These are phyloP conservation scores for Candida methanosorbosa DNA, from an alignment of 805 yeast genomes.

Conservation along the genomic window DNA sequence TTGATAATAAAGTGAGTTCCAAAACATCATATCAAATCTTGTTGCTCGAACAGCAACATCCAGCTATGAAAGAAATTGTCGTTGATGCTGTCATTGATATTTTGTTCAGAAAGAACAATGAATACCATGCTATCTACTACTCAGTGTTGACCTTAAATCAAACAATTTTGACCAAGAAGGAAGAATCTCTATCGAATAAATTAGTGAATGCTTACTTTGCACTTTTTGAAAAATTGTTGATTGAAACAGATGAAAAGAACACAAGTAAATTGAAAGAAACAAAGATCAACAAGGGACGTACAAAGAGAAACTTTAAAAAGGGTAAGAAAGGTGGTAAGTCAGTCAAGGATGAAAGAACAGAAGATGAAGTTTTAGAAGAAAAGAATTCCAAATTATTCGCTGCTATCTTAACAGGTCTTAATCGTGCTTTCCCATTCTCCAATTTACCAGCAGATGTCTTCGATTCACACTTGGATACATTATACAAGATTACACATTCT, in stretches of 20 bases:
- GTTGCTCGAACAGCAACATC: constrained; percentile 82
- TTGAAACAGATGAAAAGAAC: constrained; percentile 51
- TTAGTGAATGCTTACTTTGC: constrained; percentile 80
- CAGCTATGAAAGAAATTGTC: constrained; percentile 85
- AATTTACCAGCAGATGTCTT: constrained; percentile 62
- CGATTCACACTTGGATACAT: constrained; percentile 69
- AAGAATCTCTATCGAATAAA: constrained; percentile 73
- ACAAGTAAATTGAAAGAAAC: constrained; percentile 28
- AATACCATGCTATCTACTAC: constrained; percentile 83
- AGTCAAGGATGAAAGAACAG: constrained; percentile 56
- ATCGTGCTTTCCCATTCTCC: constrained; percentile 93
- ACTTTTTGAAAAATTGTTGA: constrained; percentile 73
- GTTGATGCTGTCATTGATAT: constrained; percentile 76
- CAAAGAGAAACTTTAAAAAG: constrained; percentile 69
- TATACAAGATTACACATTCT: constrained; percentile 87
- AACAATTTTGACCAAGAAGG: constrained; percentile 75
- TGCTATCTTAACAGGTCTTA: constrained; percentile 88
- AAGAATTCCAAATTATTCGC: constrained; percentile 78
- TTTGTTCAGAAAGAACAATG: constrained; percentile 64
- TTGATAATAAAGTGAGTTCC: constrained; percentile 83
- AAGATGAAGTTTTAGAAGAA: constrained; percentile 62
- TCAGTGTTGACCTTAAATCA: constrained; percentile 85
- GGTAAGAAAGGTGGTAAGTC: constrained; percentile 88
- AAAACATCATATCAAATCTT: constrained; percentile 76
- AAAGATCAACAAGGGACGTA: constrained; percentile 39